Percentiles rank a stretch among this genome's conserved stretches.
Evolutionary conservation across 306 rosid species (phyloP).

Genomic region (Ceratonia siliqua): DNA sequence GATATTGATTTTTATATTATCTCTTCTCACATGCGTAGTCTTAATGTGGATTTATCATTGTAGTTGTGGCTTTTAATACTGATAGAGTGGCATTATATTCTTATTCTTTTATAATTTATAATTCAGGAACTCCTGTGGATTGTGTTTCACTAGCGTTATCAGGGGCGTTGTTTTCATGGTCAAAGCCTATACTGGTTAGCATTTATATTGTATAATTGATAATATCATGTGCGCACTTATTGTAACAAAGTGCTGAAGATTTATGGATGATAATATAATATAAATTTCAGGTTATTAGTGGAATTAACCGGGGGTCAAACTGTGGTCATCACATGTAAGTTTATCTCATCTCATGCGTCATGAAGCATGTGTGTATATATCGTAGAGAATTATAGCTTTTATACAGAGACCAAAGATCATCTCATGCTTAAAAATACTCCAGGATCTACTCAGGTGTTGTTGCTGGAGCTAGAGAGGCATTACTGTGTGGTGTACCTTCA

Average conservation of each 20-base stretch:
- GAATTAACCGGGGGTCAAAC: constrained; percentile 89
- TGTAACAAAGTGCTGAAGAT: neutral
- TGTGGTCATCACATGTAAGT: constrained; percentile 91
- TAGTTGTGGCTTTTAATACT: constrained; percentile 2
- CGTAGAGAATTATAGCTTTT: constrained; percentile 1
- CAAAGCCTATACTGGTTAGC: constrained; percentile 92
- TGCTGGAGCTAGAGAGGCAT: constrained; percentile 98
- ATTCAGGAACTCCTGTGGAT: constrained; percentile 78
- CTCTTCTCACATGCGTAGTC: neutral
- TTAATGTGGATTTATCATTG: neutral
- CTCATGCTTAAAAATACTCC: constrained; percentile 29
- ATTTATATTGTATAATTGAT: constrained; percentile 19
- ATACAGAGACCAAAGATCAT: constrained; percentile 15
- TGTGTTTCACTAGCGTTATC: constrained; percentile 74
- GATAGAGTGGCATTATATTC: constrained; percentile 17
- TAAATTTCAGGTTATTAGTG: constrained; percentile 87
- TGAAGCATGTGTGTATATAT: neutral
- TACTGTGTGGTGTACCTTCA: constrained; percentile 75
- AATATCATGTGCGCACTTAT: neutral
- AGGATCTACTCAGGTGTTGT: constrained; percentile 92
- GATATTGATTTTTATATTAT: neutral
- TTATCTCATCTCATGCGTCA: constrained; percentile 7
- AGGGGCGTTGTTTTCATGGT: constrained; percentile 95
- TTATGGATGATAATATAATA: constrained; percentile 20
- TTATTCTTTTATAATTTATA: constrained; percentile 7